These are phyloP conservation scores for Sisymbrium irio DNA, from an alignment of 345 rosid species.

Conservation along the genomic window DNA sequence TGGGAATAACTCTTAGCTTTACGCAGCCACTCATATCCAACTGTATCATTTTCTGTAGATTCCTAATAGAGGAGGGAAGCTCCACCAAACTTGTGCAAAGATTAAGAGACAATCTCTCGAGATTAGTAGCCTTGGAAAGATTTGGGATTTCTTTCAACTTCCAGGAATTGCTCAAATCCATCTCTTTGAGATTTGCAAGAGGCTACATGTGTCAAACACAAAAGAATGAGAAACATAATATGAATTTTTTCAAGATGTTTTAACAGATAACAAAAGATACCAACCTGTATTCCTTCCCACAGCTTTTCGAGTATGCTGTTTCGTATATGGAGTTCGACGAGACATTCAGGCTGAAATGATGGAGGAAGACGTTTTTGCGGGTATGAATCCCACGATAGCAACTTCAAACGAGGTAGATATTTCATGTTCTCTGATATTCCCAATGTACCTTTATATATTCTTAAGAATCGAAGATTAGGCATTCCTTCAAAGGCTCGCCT, in stretches of 20 bases:
- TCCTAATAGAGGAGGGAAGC: neutral
- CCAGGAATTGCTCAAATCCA: neutral
- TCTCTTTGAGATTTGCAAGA: constrained; percentile 5
- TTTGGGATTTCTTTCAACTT: constrained; percentile 17
- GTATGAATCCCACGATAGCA: constrained; percentile 7
- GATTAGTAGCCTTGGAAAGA: constrained; percentile 11
- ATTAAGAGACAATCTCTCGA: neutral
- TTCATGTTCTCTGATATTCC: neutral
- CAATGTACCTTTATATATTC: neutral
- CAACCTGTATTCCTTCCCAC: neutral
- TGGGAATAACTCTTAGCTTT: neutral
- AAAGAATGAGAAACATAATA: neutral
- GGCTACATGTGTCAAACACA: neutral
- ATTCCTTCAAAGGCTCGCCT: constrained; percentile 14
- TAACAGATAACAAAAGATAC: neutral
- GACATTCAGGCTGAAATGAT: neutral
- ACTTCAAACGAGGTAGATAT: neutral
- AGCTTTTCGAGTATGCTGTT: constrained; percentile 5
- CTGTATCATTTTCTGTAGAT: neutral
- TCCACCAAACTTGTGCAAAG: constrained; percentile 15
- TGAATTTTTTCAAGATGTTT: no score
- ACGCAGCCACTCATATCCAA: neutral
- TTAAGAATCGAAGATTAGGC: constrained; percentile 26
- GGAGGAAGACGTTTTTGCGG: constrained; percentile 14
- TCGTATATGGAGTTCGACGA: neutral